Percentiles rank a stretch among this genome's conserved stretches.
phyloP scores from a whole-genome alignment of 257 asterid genomes.

The Petunia axillaris region DNA sequence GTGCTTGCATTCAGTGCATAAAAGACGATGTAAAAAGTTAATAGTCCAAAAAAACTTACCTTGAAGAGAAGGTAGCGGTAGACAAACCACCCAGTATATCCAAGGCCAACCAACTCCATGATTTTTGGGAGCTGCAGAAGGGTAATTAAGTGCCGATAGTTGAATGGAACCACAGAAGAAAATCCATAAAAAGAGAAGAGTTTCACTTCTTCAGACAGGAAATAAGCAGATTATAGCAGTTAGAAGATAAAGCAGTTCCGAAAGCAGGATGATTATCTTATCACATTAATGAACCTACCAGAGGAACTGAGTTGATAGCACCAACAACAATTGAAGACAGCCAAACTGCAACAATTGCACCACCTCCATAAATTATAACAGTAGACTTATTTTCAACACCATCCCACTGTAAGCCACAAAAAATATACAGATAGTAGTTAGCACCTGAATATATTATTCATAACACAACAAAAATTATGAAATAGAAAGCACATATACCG shows the following conservation, averaged over 20 bases:
- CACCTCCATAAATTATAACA: constrained; percentile 80
- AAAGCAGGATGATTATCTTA: constrained; percentile 2
- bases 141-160: background rate
- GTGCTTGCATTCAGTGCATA: background rate
- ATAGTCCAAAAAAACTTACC: constrained; percentile 44
- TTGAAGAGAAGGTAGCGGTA: constrained; percentile 98
- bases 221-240: background rate
- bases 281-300: constrained; percentile 57
- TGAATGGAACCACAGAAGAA: background rate
- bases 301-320: constrained; percentile 86
- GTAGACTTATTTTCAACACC: constrained; percentile 91
- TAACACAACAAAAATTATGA: background rate
- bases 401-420: constrained; percentile 64
- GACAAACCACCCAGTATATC: constrained; percentile 98
- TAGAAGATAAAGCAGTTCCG: background rate
- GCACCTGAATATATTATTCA: background rate
- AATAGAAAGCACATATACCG: background rate
- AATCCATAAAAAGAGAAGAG: background rate
- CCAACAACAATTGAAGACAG: constrained; percentile 74
- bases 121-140: constrained; percentile 85
- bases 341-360: constrained; percentile 84
- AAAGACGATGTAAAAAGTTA: background rate
- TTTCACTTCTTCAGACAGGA: background rate
- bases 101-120: constrained; percentile 95
- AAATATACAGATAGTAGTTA: background rate